Conservation (phyloP, 257 asterid genomes). For the Rubia yunnanensis region DNA sequence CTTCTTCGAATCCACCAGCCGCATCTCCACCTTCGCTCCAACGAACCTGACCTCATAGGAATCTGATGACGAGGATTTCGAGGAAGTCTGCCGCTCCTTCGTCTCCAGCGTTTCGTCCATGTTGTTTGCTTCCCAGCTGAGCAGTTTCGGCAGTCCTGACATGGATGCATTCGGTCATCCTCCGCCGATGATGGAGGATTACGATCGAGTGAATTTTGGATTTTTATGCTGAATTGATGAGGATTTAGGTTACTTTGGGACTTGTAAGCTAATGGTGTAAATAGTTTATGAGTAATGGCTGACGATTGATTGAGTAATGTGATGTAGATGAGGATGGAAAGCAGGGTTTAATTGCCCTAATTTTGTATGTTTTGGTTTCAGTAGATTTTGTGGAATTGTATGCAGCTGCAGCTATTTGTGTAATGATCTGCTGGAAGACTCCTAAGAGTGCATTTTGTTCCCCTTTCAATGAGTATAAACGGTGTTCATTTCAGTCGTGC, state of each 20-base stretch:
- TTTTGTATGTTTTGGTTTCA: neutral
- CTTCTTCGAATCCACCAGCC: too few relatives aligned
- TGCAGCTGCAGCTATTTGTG: neutral
- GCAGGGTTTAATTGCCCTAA: neutral
- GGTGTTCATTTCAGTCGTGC: constrained; percentile 96
- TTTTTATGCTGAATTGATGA: neutral
- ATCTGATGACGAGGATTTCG: too few relatives aligned
- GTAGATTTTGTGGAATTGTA: neutral
- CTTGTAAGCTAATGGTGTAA: neutral
- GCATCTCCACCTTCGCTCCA: too few relatives aligned
- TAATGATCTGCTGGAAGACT: too few relatives aligned
- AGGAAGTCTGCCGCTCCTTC: too few relatives aligned
- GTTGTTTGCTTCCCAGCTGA: too few relatives aligned
- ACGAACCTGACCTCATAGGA: too few relatives aligned
- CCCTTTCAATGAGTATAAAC: constrained; percentile 15
- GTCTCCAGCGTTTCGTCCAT: too few relatives aligned
- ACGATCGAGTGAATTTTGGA: too few relatives aligned
- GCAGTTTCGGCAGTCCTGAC: too few relatives aligned
- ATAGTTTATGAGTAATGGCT: neutral
- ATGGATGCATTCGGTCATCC: too few relatives aligned
- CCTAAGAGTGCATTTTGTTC: neutral
- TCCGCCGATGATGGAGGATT: too few relatives aligned
- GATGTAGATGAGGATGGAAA: neutral
- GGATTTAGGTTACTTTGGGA: neutral
- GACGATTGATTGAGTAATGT: neutral